phyloP scores from a whole-genome alignment of 805 yeast species.

The baker's yeast (Saccharomyces cerevisiae) region DNA sequence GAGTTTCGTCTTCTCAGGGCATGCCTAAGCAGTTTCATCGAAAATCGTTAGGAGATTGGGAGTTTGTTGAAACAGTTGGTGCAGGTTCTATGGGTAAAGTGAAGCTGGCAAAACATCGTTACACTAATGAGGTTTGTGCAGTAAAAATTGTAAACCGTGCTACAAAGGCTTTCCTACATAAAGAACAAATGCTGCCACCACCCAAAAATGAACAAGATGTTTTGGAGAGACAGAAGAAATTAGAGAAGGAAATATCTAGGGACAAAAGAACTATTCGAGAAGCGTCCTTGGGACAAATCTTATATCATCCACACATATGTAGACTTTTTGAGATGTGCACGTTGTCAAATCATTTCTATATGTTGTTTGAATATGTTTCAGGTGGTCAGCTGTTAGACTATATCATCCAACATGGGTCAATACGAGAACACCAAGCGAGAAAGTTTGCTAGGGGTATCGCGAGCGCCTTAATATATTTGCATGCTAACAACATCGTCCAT shows the following conservation, averaged over 20 bases:
- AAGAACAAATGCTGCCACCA: constrained; percentile 62
- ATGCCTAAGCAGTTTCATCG: constrained; percentile 52
- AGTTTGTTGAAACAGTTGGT: constrained; percentile 86
- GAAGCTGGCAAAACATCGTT: constrained; percentile 78
- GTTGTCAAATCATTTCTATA: constrained; percentile 93
- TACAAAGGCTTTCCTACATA: constrained; percentile 63
- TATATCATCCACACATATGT: constrained; percentile 89
- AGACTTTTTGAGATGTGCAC: constrained; percentile 87
- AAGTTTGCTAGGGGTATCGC: constrained; percentile 93
- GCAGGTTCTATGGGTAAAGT: constrained; percentile 99
- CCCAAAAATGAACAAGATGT: constrained; percentile 51
- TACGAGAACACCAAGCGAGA: constrained; percentile 89
- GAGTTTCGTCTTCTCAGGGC: background rate
- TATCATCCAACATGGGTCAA: constrained; percentile 90
- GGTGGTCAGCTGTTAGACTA: constrained; percentile 98
- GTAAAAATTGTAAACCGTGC: constrained; percentile 92
- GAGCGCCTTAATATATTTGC: constrained; percentile 88
- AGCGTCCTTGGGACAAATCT: constrained; percentile 83
- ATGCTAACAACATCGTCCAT: constrained; percentile 89
- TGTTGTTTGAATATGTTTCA: constrained; percentile 94
- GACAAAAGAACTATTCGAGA: constrained; percentile 91
- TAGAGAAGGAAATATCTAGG: constrained; percentile 76
- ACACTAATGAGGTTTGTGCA: constrained; percentile 78
- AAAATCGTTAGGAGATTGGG: constrained; percentile 93
- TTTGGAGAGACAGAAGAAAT: constrained; percentile 56